A percentile compares a stretch with the other conserved stretches of the same genome.
phyloP scores from a whole-genome alignment of 1,284 basidiomycete genomes.

The Trichosporon sp. region DNA sequence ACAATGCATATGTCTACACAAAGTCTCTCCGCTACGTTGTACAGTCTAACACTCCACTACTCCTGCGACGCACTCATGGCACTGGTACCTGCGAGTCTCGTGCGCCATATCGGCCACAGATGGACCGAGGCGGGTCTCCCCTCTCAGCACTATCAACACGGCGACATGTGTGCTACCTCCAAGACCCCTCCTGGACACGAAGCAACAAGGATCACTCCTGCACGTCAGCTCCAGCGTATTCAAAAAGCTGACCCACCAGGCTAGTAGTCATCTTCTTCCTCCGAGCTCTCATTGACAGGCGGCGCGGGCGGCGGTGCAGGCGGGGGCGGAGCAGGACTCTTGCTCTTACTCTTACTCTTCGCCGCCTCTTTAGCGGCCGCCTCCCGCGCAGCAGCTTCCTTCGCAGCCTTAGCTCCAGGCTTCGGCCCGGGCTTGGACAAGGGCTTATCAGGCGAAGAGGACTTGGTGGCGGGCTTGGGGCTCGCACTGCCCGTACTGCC shows the following conservation, averaged over 20 bases:
- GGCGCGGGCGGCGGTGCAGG: background rate
- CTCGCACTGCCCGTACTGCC: background rate
- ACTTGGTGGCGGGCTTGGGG: background rate
- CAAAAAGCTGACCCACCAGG: background rate
- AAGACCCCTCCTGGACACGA: background rate
- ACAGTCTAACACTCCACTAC: background rate
- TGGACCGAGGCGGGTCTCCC: too few relatives aligned
- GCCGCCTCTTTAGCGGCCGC: background rate
- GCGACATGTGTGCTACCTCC: background rate
- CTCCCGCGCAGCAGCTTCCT: background rate
- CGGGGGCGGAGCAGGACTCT: background rate
- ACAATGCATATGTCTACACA: background rate
- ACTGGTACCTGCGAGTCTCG: too few relatives aligned
- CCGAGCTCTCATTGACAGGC: slow-evolving; percentile 12
- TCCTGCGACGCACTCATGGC: too few relatives aligned
- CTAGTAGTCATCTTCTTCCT: slow-evolving; percentile 20
- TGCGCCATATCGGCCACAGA: too few relatives aligned
- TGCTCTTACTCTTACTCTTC: background rate
- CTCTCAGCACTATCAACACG: too few relatives aligned
- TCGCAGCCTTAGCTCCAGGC: background rate
- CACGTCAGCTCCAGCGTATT: background rate
- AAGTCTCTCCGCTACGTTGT: background rate
- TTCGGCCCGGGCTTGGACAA: background rate
- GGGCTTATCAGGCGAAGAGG: background rate
- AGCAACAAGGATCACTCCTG: background rate